A percentile compares a stretch with the other conserved stretches of the same genome.
These are phyloP conservation scores for Trichoderma polysporum DNA, from an alignment of 2,329 filamentous ascomycete species.

Conservation along the genomic window DNA sequence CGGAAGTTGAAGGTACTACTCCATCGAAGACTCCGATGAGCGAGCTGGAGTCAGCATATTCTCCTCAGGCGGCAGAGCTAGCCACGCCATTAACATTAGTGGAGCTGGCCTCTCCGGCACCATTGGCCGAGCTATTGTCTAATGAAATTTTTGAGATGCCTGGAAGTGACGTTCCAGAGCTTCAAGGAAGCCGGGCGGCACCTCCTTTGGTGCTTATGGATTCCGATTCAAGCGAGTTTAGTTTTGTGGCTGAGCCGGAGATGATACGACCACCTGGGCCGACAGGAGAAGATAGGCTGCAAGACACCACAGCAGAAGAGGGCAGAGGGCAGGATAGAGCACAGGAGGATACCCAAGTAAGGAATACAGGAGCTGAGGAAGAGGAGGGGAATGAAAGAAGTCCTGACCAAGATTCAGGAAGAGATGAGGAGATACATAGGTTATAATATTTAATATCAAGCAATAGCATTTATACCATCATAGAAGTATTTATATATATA, in stretches of 20 bases:
- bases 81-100: too few species aligned
- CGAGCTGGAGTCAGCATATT: neutral
- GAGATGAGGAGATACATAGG: neutral
- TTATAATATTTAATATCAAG: constrained; percentile 3
- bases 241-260: neutral
- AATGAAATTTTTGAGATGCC: constrained; percentile 22
- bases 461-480: neutral
- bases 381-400: neutral
- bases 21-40: constrained; percentile 11
- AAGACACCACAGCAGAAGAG: neutral
- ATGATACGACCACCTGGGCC: neutral
- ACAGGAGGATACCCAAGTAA: neutral
- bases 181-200: constrained; percentile 6
- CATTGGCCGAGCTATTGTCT: constrained; percentile 18
- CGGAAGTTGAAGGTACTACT: constrained; percentile 7
- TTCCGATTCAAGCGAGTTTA: constrained; percentile 13
- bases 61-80: neutral
- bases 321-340: neutral
- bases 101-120: too few species aligned
- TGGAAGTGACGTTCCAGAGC: constrained; percentile 21
- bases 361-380: neutral
- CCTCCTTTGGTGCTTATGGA: neutral
- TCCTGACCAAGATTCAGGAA: neutral
- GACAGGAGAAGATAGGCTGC: neutral
- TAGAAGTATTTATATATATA: neutral